phyloP scores from a whole-genome alignment of 108 stramenopile species.

The Phaeodactylum tricornutum region DNA sequence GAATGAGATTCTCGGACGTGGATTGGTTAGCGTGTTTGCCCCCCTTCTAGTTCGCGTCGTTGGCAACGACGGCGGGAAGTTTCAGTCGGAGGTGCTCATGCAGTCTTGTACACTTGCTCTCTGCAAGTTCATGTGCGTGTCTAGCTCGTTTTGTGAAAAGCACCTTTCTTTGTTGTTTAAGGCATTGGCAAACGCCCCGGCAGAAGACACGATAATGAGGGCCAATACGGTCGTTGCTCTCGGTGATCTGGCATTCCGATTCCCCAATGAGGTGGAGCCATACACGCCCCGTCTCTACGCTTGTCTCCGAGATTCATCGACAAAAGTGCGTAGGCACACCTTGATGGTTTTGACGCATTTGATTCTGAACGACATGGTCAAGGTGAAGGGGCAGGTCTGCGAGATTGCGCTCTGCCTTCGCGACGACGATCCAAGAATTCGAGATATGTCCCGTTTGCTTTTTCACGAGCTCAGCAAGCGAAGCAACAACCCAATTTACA shows the following conservation, averaged over 20 bases:
- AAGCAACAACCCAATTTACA: constrained; percentile 95
- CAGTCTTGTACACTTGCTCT: constrained; percentile 83
- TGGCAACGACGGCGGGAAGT: constrained; percentile 66
- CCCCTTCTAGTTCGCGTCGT: constrained; percentile 82
- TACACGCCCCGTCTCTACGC: constrained; percentile 91
- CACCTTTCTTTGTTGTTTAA: constrained; percentile 90
- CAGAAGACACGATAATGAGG: constrained; percentile 69
- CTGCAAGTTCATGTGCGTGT: constrained; percentile 92
- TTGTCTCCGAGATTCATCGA: constrained; percentile 86
- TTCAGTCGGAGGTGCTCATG: constrained; percentile 51
- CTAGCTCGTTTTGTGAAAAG: constrained; percentile 81
- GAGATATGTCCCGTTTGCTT: constrained; percentile 85
- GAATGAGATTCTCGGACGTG: constrained; percentile 82
- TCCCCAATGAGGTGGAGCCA: constrained; percentile 97
- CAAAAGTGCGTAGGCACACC: constrained; percentile 85
- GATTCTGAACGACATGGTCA: constrained; percentile 98
- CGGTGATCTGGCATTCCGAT: constrained; percentile 95
- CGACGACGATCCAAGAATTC: constrained; percentile 77
- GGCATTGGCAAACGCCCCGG: constrained; percentile 66
- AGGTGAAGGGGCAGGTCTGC: constrained; percentile 93
- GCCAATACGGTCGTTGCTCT: constrained; percentile 93
- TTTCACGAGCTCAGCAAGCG: constrained; percentile 92
- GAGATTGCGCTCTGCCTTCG: constrained; percentile 89
- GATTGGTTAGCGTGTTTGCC: constrained; percentile 73
- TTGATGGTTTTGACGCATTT: constrained; percentile 96